Evolutionary conservation across 2,329 filamentous ascomycete species (phyloP).

Genomic region (Pseudocercospora musae): DNA sequence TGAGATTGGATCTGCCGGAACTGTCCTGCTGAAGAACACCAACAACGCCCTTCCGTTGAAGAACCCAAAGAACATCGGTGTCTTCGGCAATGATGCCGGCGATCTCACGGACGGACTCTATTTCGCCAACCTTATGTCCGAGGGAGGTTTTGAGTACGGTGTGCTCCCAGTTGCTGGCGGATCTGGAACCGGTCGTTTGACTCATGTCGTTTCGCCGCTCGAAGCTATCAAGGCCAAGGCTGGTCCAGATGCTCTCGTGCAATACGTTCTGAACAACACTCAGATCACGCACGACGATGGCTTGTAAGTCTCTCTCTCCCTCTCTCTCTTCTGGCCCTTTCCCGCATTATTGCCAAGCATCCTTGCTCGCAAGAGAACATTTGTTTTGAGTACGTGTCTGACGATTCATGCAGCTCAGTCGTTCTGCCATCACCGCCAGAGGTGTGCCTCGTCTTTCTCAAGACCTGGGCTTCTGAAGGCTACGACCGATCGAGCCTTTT

Average conservation of each 20-base stretch:
- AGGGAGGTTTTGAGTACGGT: constrained; percentile 38
- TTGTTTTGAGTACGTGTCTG: background rate
- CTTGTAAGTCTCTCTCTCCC: constrained; percentile 30
- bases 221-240: constrained; percentile 41
- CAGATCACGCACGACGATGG: constrained; percentile 30
- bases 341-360: background rate
- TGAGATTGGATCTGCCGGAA: constrained; percentile 41
- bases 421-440: constrained; percentile 46
- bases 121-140: constrained; percentile 21
- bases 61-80: constrained; percentile 46
- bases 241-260: constrained; percentile 42
- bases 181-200: constrained; percentile 40
- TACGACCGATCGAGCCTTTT: constrained; percentile 42
- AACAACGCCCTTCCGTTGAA: constrained; percentile 52
- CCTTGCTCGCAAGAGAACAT: background rate
- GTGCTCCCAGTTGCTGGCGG: constrained; percentile 47
- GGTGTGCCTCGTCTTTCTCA: constrained; percentile 58
- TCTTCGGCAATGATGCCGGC: constrained; percentile 51
- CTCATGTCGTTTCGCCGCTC: constrained; percentile 41
- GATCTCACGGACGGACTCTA: constrained; percentile 43
- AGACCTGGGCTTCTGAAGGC: constrained; percentile 51
- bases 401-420: constrained; percentile 6
- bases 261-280: constrained; percentile 43
- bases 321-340: background rate
- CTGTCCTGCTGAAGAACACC: constrained; percentile 51